Evolutionary conservation across 495 filamentous ascomycete species (phyloP), one percentile per base, ranked within the genome.

Genomic region (Lasiosphaeris hirsuta): DNA sequence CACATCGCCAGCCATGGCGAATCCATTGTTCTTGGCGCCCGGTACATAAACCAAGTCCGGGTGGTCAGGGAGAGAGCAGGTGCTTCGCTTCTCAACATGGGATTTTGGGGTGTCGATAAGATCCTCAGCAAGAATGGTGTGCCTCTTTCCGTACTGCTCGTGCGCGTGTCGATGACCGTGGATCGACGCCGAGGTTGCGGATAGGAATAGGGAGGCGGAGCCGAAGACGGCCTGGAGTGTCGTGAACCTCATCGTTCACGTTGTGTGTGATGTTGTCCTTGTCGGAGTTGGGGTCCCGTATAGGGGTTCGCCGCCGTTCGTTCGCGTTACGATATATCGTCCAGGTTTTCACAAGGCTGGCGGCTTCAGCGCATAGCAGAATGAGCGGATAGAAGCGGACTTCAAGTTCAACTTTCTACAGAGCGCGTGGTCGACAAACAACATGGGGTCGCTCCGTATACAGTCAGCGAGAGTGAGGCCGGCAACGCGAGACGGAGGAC

Each of bases 1-100:
- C 66, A 90, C 81, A 72, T 94, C 82, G 7, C 88, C 87, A 64
- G 86, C 88, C 83, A 94, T 86, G 36, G 89, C 90, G 85, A 89
- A 94, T 57, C 89, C 89, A 36, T 78, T 88, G 72, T 94, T 94
- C 63, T 72, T 59, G 23, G 60, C 66, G 47, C 75, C 78, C 7
- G 90, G 87, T 30, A 93, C 79, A 35, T 79, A 69, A 43, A 91
- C 81, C 61, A 92, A 70, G 38, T 89, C 88, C 18, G 83, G 84
- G 64, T 88, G 77, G 38, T 69, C 69, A 13, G 90, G 89, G 65
- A 92, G 86, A 52, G 78, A 58, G 68, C 89, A 92, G 59, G 75
- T 68, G 34, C 76, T 78, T 51, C 81, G 62, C 68, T 72, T 70
- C 60, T 64, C 43, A 44, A 68, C 38, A 54, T 65, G 52, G 56